Evolutionary conservation across 2,329 filamentous ascomycete species (phyloP), one percentile per base, ranked within the genome.

Genomic region (Sarocladiaceae sp.): DNA sequence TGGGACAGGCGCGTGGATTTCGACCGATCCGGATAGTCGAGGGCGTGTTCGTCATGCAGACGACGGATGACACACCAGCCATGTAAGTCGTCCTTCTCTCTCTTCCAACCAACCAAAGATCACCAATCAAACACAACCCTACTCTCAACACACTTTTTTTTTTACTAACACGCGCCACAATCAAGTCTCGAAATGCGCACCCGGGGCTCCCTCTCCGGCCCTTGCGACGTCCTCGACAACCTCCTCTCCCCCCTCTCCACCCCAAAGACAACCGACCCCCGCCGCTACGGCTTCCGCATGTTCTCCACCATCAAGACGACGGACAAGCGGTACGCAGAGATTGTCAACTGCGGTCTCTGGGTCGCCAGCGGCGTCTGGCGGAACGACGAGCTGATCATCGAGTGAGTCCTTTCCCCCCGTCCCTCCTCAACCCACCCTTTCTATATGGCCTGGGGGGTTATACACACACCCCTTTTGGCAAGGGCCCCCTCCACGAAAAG

Each of bases 241-340:
- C 55, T 70, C 37, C 58, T 69, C 23, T 62, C 59, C 47, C 62
- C 63, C 1, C 56, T 59, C 15, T 27, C 26, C 26, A 53, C 61
- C 33, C 57, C 62, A 34, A 64, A 64, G 51, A 56, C 63, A 45
- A 65, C 69, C 42, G 64, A 67, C 45, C 63, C 65, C 10, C 61
- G 64, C 12, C 63, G 64, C 45, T 74, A 74, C 50, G 68, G 66
- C 47, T 73, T 73, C 50, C 65, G 69, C 48, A 60, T 73, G 52
- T 72, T 70, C 46, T 65, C 70, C 47, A 70, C 68, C 15, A 68
- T 74, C 60, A 70, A 73, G 54, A 73, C 71, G 18, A 61, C 67
- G 3, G 71, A 74, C 55, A 65, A 69, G 53, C 63, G 71, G 23
- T 74, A 74, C 50, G 62, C 62, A 39, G 67, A 71, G 45, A 66